These are phyloP conservation scores for Jamesozyma piceae DNA, from an alignment of 805 yeast genomes.

Conservation along the genomic window DNA sequence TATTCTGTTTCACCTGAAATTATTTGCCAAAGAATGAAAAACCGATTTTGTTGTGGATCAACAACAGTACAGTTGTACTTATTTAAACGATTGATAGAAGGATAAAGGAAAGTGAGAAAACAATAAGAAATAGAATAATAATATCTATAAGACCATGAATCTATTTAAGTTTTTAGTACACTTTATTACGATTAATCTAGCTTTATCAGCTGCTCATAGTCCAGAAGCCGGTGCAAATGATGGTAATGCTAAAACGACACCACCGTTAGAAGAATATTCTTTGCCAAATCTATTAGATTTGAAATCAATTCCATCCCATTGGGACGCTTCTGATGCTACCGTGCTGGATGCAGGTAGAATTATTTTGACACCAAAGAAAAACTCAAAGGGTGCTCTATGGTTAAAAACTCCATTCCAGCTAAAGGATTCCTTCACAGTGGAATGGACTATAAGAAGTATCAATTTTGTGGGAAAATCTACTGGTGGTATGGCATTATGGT, in stretches of 20 bases:
- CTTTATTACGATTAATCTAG: not conserved
- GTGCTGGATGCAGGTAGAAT: conserved; percentile 45
- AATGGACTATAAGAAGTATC: conserved; percentile 52
- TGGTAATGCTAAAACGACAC: not conserved
- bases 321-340: conserved; percentile 36
- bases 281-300: conserved; percentile 34
- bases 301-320: conserved; percentile 16
- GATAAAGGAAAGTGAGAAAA: too few species aligned
- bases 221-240: not conserved
- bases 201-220: not conserved
- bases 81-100: too few species aligned
- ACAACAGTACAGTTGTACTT: too few species aligned
- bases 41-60: too few species aligned
- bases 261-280: conserved; percentile 12
- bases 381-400: conserved; percentile 41
- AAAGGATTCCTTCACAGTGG: conserved; percentile 44
- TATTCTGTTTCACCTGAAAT: too few species aligned
- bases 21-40: too few species aligned
- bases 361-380: conserved; percentile 39
- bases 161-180: not conserved
- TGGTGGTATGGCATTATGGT: conserved; percentile 55
- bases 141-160: too few species aligned
- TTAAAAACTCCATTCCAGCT: conserved; percentile 25
- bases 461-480: conserved; percentile 39
- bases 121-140: too few species aligned